Percentiles rank a stretch among this genome's conserved stretches.
phyloP scores from a whole-genome alignment of 768 basidiomycete genomes.

The Suillus tomentosus region DNA sequence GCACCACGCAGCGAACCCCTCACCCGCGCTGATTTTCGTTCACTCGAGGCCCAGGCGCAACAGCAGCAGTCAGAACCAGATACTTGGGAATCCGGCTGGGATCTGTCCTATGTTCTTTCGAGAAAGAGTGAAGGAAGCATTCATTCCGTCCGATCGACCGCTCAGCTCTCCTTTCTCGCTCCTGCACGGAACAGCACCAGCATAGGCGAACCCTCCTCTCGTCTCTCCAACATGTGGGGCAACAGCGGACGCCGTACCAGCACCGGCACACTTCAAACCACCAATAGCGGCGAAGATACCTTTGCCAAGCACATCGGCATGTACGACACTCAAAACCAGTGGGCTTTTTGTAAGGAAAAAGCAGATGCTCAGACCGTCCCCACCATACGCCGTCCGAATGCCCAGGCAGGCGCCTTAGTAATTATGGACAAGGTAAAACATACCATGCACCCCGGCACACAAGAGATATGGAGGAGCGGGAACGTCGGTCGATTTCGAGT shows the following conservation, averaged over 20 bases:
- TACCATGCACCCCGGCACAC: slow-evolving; percentile 30
- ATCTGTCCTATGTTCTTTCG: slow-evolving; percentile 45
- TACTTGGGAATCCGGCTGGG: slow-evolving; percentile 38
- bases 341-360: slow-evolving; percentile 62
- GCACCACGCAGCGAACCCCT: slow-evolving; percentile 51
- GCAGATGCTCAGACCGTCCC: slow-evolving; percentile 33
- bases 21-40: slow-evolving; percentile 52
- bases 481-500: slow-evolving; percentile 68
- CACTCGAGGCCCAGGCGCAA: slow-evolving; percentile 45
- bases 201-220: slow-evolving; percentile 9
- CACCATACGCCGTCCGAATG: slow-evolving; percentile 24
- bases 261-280: slow-evolving; percentile 33
- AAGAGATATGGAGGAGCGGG: slow-evolving; percentile 70
- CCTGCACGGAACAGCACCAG: slow-evolving; percentile 17
- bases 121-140: slow-evolving; percentile 34
- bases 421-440: slow-evolving; percentile 19
- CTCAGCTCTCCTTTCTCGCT: slow-evolving; percentile 29
- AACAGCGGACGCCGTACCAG: slow-evolving; percentile 31
- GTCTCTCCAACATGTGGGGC: slow-evolving; percentile 6
- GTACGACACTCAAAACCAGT: slow-evolving; percentile 49
- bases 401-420: slow-evolving; percentile 16
- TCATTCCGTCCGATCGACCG: slow-evolving; percentile 35
- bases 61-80: slow-evolving; percentile 19
- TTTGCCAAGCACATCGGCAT: slow-evolving; percentile 41
- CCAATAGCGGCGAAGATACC: slow-evolving; percentile 37